Percentiles rank a stretch among this genome's conserved stretches.
These are phyloP conservation scores for Prunus fruticosa DNA, from an alignment of 306 rosid genomes.

Conservation along the genomic window DNA sequence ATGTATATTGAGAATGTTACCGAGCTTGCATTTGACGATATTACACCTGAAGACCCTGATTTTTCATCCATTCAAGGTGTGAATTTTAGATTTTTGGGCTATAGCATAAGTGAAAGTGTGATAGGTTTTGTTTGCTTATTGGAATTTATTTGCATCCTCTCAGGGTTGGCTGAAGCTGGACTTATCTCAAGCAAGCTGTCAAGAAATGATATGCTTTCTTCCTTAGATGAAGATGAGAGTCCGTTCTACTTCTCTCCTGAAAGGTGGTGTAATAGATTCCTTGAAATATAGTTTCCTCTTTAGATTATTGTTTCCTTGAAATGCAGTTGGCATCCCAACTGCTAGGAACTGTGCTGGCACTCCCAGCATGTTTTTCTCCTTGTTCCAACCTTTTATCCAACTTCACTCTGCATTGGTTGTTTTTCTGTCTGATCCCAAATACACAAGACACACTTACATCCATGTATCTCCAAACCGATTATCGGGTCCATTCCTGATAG, in stretches of 20 bases:
- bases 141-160: conserved; percentile 18
- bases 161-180: conserved; percentile 99
- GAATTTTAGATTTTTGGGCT: conserved; percentile 19
- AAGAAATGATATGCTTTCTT: conserved; percentile 56
- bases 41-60: conserved; percentile 87
- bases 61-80: conserved; percentile 93
- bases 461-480: not conserved
- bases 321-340: too few species aligned
- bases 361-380: too few species aligned
- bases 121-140: not conserved
- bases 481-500: not conserved
- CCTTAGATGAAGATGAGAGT: conserved; percentile 56
- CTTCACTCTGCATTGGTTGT: not conserved
- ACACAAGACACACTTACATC: not conserved
- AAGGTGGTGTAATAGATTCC: conserved; percentile 40
- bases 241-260: conserved; percentile 73
- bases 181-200: conserved; percentile 95
- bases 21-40: conserved; percentile 92
- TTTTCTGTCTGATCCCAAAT: not conserved
- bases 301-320: not conserved
- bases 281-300: not conserved
- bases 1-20: conserved; percentile 90
- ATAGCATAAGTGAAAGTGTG: not conserved
- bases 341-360: too few species aligned
- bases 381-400: too few species aligned